phyloP scores from a whole-genome alignment of 2,329 filamentous ascomycete species.

The Apiospora rasikravindrae region DNA sequence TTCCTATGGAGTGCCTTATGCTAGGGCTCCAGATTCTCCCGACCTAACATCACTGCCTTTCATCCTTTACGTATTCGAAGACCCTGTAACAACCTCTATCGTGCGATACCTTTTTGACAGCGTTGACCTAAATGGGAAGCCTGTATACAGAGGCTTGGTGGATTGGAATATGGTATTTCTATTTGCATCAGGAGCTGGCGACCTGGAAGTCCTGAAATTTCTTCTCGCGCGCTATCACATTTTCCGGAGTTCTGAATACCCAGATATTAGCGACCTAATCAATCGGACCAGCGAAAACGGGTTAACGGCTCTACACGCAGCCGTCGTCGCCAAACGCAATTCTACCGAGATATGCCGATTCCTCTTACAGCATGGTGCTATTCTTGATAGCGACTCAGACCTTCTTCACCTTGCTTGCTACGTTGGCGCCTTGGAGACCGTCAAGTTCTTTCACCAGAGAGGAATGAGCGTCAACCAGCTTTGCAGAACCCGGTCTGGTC shows the following conservation, averaged over 20 bases:
- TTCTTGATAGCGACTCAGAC: neutral
- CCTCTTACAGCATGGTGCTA: neutral
- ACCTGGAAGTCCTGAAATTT: neutral
- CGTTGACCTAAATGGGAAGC: neutral
- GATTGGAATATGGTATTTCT: neutral
- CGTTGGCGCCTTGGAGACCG: neutral
- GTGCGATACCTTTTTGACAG: neutral
- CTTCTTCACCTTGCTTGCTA: neutral
- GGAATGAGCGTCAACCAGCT: neutral
- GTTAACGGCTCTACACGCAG: neutral
- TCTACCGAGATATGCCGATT: neutral
- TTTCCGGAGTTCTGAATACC: neutral
- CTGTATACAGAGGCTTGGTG: neutral
- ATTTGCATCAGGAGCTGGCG: neutral
- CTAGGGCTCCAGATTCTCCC: too few species aligned
- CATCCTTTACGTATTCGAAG: neutral
- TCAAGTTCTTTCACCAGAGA: neutral
- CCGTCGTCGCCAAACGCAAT: neutral
- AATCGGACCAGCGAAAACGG: neutral
- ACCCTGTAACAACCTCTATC: too few species aligned
- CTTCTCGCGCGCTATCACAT: neutral
- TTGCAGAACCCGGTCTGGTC: neutral
- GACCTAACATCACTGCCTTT: neutral
- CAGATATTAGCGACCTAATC: neutral
- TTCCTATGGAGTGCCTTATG: too few species aligned